Percentiles rank a stretch among this genome's conserved stretches.
Conservation (phyloP, 2,329 filamentous ascomycete genomes). For the Alternaria postmessia region DNA sequence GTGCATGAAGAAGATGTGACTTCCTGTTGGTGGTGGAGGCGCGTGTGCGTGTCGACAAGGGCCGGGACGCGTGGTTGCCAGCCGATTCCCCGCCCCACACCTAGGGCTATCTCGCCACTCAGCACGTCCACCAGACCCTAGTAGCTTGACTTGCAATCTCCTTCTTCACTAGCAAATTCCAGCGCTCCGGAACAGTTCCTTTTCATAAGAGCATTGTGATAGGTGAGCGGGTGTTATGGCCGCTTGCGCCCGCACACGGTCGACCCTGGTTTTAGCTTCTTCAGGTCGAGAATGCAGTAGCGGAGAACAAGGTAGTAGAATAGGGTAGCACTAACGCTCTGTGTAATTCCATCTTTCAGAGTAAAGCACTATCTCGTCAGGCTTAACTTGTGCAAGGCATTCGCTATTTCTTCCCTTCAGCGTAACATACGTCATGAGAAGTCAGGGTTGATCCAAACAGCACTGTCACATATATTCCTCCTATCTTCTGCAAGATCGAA, state of each 20-base stretch:
- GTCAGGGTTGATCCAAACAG: neutral
- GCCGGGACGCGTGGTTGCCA: neutral
- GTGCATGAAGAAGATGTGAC: neutral
- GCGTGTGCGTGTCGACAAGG: neutral
- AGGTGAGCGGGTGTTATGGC: neutral
- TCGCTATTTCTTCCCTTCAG: neutral
- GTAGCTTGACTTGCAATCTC: neutral
- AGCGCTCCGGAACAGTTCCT: neutral
- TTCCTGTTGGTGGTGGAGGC: neutral
- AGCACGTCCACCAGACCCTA: neutral
- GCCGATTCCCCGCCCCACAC: conserved; percentile 1
- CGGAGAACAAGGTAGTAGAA: neutral
- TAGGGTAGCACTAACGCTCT: neutral
- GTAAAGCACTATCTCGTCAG: neutral
- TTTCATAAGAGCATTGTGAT: neutral
- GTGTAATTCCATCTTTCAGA: neutral
- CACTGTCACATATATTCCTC: neutral
- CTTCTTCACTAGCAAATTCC: neutral
- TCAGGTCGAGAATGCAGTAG: neutral
- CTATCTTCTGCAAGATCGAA: neutral
- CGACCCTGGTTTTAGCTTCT: neutral
- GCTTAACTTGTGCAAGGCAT: neutral
- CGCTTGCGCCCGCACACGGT: neutral
- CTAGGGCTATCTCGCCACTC: neutral
- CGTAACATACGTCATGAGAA: neutral